Conservation (phyloP, 352 stramenopile species). For the Globisporangium acanthophoron region DNA sequence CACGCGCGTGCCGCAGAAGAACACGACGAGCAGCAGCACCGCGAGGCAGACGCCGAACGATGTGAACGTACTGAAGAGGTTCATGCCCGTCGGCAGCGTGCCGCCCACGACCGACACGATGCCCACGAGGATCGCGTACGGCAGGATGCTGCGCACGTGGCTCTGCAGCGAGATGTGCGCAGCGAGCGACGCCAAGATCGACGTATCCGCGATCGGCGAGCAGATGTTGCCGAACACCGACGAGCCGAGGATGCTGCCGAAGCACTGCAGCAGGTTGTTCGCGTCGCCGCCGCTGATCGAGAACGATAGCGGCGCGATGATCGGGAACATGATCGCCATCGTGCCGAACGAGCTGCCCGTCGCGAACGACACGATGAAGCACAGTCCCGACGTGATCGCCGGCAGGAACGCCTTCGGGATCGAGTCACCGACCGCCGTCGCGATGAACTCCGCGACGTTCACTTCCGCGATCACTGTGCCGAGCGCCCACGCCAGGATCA, state of each 20-base stretch:
- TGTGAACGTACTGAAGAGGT: constrained; percentile 74
- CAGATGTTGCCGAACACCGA: constrained; percentile 87
- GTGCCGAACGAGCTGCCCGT: constrained; percentile 87
- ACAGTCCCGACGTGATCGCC: constrained; percentile 78
- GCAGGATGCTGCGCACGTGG: constrained; percentile 82
- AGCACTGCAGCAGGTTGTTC: constrained; percentile 82
- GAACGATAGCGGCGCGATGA: constrained; percentile 84
- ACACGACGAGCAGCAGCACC: constrained; percentile 66
- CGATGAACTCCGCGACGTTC: constrained; percentile 78
- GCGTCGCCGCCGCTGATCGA: constrained; percentile 72
- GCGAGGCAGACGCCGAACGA: constrained; percentile 73
- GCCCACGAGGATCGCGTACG: constrained; percentile 74
- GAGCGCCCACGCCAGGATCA: constrained; percentile 88
- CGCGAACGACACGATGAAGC: constrained; percentile 88
- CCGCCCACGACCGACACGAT: constrained; percentile 63
- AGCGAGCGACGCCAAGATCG: constrained; percentile 83
- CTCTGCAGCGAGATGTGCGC: constrained; percentile 72
- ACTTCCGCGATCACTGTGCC: constrained; percentile 82
- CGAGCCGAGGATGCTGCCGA: constrained; percentile 82
- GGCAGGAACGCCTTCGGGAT: constrained; percentile 77
- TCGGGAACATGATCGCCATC: constrained; percentile 92
- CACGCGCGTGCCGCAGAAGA: constrained; percentile 74
- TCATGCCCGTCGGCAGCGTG: constrained; percentile 62
- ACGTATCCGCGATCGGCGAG: constrained; percentile 92
- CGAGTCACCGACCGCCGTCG: constrained; percentile 64